A percentile compares a stretch with the other conserved stretches of the same genome.
phyloP scores from a whole-genome alignment of 2,329 filamentous ascomycete genomes.

The Coniochaeta hoffmannii region DNA sequence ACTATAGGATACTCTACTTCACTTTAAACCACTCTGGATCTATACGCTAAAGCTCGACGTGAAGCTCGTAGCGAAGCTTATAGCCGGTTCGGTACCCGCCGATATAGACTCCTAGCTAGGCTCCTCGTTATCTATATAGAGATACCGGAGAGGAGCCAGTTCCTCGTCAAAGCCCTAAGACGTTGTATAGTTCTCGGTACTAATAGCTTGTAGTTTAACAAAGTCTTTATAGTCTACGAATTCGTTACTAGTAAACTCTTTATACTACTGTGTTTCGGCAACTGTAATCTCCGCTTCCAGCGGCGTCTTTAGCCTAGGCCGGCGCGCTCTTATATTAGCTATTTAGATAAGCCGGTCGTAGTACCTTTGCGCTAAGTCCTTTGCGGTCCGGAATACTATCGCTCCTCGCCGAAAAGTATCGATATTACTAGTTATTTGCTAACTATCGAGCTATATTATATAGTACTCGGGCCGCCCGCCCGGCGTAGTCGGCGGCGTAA shows the following conservation, averaged over 20 bases:
- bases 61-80: constrained; percentile 12
- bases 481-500: constrained; percentile 20
- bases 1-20: constrained; percentile 9
- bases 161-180: constrained; percentile 4
- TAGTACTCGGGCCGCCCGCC: constrained; percentile 29
- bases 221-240: constrained; percentile 10
- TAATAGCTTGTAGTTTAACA: constrained; percentile 7
- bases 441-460: constrained; percentile 28
- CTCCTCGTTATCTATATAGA: constrained; percentile 9
- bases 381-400: constrained; percentile 29
- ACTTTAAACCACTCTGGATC: constrained; percentile 9
- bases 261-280: not conserved
- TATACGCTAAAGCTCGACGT: constrained; percentile 8
- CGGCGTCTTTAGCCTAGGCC: constrained; percentile 2
- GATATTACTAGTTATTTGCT: constrained; percentile 16
- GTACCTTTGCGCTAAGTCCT: constrained; percentile 27
- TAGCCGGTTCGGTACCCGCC: constrained; percentile 7
- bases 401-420: constrained; percentile 26
- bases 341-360: constrained; percentile 23
- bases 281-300: constrained; percentile 3
- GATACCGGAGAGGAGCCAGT: constrained; percentile 11
- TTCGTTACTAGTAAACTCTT: constrained; percentile 4
- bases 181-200: constrained; percentile 7
- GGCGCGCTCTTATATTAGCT: constrained; percentile 13
- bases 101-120: constrained; percentile 8